Base-by-base conservation (phyloP, 2,329 filamentous ascomycete species). In the Pyrenophora teres region DNA sequence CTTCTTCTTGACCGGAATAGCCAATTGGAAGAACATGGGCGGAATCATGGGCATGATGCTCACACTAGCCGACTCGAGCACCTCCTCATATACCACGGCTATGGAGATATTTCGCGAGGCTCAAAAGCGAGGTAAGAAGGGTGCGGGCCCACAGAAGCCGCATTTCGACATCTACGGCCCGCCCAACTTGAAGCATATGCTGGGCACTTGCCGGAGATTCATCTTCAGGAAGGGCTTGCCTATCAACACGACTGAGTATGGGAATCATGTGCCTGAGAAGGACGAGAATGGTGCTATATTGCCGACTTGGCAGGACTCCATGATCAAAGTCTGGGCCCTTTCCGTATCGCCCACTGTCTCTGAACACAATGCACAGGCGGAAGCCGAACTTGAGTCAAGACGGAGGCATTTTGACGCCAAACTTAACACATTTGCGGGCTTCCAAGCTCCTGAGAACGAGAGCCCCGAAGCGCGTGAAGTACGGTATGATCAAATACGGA, bases 1-100 rank as follows among this genome's bases (percentile, higher is more conserved):
- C 64, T 78, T 96, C 51, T 97, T 99, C 71, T 72, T 99, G 52
- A 89, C 90, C 0, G 94, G 94, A 2, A 81, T 80, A 35, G 83
- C 89, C 35, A 81, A 85, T 69, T 97, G 92, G 91, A 76, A 78
- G 25, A 89, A 84, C 64, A 83, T 84, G 30, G 94, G 94, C 50
- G 94, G 94, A 3, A 76, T 97, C 57, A 77, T 96, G 56, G 94
- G 94, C 45, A 83, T 92, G 78, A 82, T 97, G 50, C 80, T 99
- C 59, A 95, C 90, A 4, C 73, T 96, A 52, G 91, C 92, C 23
- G 91, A 94, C 71, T 75, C 81, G 5, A 73, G 83, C 18, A 77
- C 81, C 5, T 71, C 76, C 13, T 71, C 79, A 1, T 78, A 76
- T 37, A 68, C 72, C 46, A 79, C 79, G 31, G 76, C 74, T 46